Conservation (phyloP, 495 filamentous ascomycete genomes). For the Hypoxylon intermedium region DNA sequence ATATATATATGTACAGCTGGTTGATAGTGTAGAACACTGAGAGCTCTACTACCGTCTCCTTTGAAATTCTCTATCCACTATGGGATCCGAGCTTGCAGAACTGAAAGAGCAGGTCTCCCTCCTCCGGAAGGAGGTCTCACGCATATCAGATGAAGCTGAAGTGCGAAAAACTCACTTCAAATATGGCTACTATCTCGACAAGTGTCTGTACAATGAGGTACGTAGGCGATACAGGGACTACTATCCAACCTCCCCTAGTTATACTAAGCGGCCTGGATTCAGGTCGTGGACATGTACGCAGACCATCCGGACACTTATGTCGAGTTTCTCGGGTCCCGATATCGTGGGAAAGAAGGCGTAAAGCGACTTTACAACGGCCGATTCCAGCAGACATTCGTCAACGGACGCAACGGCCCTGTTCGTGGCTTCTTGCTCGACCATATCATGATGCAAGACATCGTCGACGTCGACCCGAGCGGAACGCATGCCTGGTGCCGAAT, state of each 20-base stretch:
- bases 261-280: constrained; percentile 4
- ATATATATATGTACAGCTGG: too few relatives aligned
- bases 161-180: constrained; percentile 62
- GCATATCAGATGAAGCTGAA: constrained; percentile 53
- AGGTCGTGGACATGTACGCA: constrained; percentile 60
- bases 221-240: background rate
- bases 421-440: constrained; percentile 64
- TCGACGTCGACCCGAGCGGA: constrained; percentile 55
- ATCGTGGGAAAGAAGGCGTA: constrained; percentile 60
- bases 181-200: constrained; percentile 67
- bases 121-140: constrained; percentile 37
- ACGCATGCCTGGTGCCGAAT: constrained; percentile 61
- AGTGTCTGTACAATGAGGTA: constrained; percentile 64
- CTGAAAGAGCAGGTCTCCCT: constrained; percentile 41
- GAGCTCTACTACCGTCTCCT: background rate
- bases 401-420: constrained; percentile 62
- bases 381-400: constrained; percentile 56
- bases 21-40: too few relatives aligned
- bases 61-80: constrained; percentile 4
- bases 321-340: constrained; percentile 62
- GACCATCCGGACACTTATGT: constrained; percentile 62
- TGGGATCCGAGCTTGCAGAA: constrained; percentile 32
- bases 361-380: constrained; percentile 61
- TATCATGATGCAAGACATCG: constrained; percentile 63
- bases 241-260: background rate